phyloP scores from a whole-genome alignment of 768 basidiomycete genomes.

The Russula emetica region DNA sequence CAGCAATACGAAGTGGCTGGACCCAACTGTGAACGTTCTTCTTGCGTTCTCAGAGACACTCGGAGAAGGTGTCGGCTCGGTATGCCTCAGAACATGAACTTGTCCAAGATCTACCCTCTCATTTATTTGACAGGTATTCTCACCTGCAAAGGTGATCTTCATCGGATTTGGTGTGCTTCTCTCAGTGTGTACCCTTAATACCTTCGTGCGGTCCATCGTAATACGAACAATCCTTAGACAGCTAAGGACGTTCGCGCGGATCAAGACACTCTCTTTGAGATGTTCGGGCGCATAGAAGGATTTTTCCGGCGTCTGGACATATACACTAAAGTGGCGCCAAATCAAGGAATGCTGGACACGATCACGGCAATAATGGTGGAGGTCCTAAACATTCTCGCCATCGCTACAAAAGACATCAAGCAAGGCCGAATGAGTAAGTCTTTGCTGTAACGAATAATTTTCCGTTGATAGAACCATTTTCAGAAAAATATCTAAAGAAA shows the following conservation, averaged over 20 bases:
- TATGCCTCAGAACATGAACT: neutral
- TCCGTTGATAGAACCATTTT: neutral
- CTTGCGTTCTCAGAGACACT: neutral
- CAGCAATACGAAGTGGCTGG: neutral
- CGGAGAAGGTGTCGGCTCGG: neutral
- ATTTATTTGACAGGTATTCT: neutral
- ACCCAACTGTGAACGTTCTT: neutral
- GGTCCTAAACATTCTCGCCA: neutral
- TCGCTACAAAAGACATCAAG: neutral
- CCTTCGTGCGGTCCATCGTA: neutral
- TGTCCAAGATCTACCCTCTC: neutral
- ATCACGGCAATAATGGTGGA: neutral
- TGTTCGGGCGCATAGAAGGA: neutral
- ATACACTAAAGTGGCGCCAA: neutral
- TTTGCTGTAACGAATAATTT: neutral
- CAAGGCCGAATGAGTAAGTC: neutral
- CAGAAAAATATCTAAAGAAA: neutral
- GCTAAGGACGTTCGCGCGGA: neutral
- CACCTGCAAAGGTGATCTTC: neutral
- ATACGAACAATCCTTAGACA: neutral
- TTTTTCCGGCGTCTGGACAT: neutral
- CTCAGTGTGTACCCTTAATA: neutral
- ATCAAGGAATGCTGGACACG: neutral
- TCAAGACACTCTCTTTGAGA: neutral
- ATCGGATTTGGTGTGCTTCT: neutral